Conservation (phyloP, 2,329 filamentous ascomycete species). For the Alternaria brassicae region DNA sequence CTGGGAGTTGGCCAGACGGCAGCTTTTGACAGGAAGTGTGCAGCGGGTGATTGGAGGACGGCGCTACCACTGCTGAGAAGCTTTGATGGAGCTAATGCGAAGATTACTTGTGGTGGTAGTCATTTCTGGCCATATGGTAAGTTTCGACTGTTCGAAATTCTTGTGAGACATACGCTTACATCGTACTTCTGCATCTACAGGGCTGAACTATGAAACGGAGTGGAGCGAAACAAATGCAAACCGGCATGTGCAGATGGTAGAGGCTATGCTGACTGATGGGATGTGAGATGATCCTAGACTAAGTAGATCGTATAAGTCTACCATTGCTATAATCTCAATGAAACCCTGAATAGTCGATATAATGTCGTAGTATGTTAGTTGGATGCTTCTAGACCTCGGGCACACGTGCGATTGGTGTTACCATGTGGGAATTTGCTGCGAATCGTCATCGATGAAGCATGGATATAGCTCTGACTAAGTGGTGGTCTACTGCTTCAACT, state of each 20-base stretch:
- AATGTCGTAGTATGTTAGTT: not conserved
- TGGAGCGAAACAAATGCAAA: constrained; percentile 47
- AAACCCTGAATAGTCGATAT: not conserved
- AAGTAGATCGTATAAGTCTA: not conserved
- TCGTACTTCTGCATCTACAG: not conserved
- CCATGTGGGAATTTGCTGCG: not conserved
- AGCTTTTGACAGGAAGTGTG: constrained; percentile 40
- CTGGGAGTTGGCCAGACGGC: constrained; percentile 45
- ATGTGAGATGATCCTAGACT: constrained; percentile 23
- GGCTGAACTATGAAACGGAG: constrained; percentile 46
- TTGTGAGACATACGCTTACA: not conserved
- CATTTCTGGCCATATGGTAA: constrained; percentile 46
- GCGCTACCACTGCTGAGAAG: constrained; percentile 41
- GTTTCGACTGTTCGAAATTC: not conserved
- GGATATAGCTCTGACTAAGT: not conserved
- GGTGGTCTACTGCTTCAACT: constrained; percentile 11
- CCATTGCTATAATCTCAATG: not conserved
- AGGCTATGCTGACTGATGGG: constrained; percentile 46
- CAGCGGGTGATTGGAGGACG: constrained; percentile 42
- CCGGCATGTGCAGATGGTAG: constrained; percentile 43
- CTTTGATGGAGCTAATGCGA: constrained; percentile 40
- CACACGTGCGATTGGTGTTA: not conserved
- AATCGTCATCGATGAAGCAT: not conserved
- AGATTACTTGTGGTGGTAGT: constrained; percentile 42
- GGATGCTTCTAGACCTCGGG: no score